Evolutionary conservation across 257 asterid genomes (phyloP), one percentile per base, ranked within the genome.

Genomic region (Nicotiana noctiflora): DNA sequence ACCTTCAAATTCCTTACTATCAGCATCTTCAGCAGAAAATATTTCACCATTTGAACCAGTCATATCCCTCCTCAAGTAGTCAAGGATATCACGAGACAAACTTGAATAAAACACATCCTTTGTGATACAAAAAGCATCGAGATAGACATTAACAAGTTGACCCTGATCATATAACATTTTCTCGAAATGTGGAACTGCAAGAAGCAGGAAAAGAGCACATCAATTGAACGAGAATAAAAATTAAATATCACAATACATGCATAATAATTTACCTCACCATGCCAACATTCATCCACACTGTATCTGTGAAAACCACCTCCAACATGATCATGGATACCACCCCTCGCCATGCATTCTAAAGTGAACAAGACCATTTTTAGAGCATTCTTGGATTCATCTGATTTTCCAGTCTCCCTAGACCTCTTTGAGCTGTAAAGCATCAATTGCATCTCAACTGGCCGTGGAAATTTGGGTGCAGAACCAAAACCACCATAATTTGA

Each of bases 241-340:
- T 21, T 29, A 14, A 34, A 4, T 61, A 32, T 25, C 32, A 21
- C 10, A 29, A 62, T 4, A 2, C 4, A 2, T 19, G 17, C 46
- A 10, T 62, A 67, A 59, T 27, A 76, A 56, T 23, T 15, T 51
- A 74, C 80, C 98, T 76, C 75, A 95, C 99, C 99, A 65, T 95
- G 99, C 99, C 99, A 95, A 80, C 97, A 92, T 68, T 95, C 99
- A 59, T 95, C 99, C 67, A 95, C 99, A 27, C 99, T 95, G 75
- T 95, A 95, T 91, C 99, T 85, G 89, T 93, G 99, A 84, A 95
- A 95, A 82, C 99, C 98, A 60, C 99, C 99, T 44, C 98, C 99
- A 56, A 93, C 76, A 49, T 93, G 99, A 84, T 95, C 99, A 53
- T 93, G 99, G 66, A 95, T 82, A 44, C 99, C 99, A 4, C 99